Percentiles rank a stretch among this genome's conserved stretches.
Evolutionary conservation across 139 green algal genomes (phyloP).

Genomic region (Chlamydomonas incerta): DNA sequence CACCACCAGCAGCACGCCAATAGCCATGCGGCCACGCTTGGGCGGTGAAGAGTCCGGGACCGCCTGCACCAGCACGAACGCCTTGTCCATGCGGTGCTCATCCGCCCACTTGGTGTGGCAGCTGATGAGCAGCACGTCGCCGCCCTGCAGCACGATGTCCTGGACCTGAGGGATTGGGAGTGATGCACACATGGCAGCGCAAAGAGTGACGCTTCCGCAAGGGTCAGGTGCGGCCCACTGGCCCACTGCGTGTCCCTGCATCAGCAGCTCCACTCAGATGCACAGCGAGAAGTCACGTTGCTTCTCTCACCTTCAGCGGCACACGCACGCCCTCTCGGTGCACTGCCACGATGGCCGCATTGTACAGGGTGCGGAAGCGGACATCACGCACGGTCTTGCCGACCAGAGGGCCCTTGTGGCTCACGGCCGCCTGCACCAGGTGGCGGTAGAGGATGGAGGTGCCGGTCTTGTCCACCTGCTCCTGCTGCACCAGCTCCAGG

Average conservation of each 20-base stretch:
- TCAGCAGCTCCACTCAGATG: too few species aligned
- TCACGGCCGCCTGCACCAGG: slow-evolving; percentile 48
- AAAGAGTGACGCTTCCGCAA: too few species aligned
- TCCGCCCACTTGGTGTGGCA: slow-evolving; percentile 28
- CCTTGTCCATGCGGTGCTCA: slow-evolving; percentile 41
- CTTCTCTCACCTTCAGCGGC: slow-evolving; percentile 44
- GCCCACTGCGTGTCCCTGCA: too few species aligned
- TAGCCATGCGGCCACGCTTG: slow-evolving; percentile 50
- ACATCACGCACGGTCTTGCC: slow-evolving; percentile 65
- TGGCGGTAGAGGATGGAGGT: slow-evolving; percentile 43
- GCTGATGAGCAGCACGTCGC: slow-evolving; percentile 77
- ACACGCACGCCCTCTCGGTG: slow-evolving; percentile 52
- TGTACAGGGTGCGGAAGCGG: slow-evolving; percentile 78
- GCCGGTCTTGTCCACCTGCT: slow-evolving; percentile 43
- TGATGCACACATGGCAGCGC: too few species aligned
- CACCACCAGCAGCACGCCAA: slow-evolving; percentile 52
- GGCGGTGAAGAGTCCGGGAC: slow-evolving; percentile 40
- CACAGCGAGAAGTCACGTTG: too few species aligned
- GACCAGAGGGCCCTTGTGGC: slow-evolving; percentile 25
- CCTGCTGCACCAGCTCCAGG: slow-evolving; percentile 37
- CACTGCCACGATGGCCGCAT: slow-evolving; percentile 84
- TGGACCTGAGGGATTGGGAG: too few species aligned
- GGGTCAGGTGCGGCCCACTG: too few species aligned
- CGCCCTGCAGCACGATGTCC: slow-evolving; percentile 74
- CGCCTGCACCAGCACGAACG: slow-evolving; percentile 39